Percentiles rank a stretch among this genome's conserved stretches.
Conservation (phyloP, 768 basidiomycete species). For the Suillus paluster region DNA sequence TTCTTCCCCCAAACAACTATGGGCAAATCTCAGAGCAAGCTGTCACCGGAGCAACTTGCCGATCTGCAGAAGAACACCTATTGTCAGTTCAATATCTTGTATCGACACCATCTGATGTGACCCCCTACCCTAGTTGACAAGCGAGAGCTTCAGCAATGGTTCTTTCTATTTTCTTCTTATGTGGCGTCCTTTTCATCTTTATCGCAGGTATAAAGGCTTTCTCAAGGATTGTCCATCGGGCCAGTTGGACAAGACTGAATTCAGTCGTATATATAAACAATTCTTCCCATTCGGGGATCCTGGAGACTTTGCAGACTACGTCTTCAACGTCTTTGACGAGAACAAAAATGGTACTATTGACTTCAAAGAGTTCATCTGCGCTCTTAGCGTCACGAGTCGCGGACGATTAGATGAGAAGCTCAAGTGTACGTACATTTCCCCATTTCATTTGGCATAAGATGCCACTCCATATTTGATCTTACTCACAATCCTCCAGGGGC, state of each 20-base stretch:
- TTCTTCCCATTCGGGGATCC: slow-evolving; percentile 99
- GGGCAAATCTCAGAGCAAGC: slow-evolving; percentile 98
- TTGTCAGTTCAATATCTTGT: slow-evolving; percentile 56
- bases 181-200: slow-evolving; percentile 13
- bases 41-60: slow-evolving; percentile 90
- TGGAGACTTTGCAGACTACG: slow-evolving; percentile 94
- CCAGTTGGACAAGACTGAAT: slow-evolving; percentile 93
- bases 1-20: slow-evolving; percentile 49
- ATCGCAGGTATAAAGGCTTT: slow-evolving; percentile 95
- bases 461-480: slow-evolving; percentile 15
- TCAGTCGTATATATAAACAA: slow-evolving; percentile 97
- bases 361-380: slow-evolving; percentile 99
- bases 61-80: slow-evolving; percentile 98
- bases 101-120: slow-evolving; percentile 19
- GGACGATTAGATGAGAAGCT: slow-evolving; percentile 97
- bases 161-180: slow-evolving; percentile 11
- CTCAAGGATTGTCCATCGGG: slow-evolving; percentile 98
- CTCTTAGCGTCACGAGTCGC: slow-evolving; percentile 91
- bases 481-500: slow-evolving; percentile 71
- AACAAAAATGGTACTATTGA: slow-evolving; percentile 98
- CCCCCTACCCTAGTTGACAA: slow-evolving; percentile 75
- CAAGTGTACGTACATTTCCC: slow-evolving; percentile 69
- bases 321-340: slow-evolving; percentile 97
- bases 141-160: slow-evolving; percentile 97
- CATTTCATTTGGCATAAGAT: slow-evolving; percentile 1